phyloP scores from a whole-genome alignment of 2,329 filamentous ascomycete genomes.

The Fusarium neocosmosporiellum region DNA sequence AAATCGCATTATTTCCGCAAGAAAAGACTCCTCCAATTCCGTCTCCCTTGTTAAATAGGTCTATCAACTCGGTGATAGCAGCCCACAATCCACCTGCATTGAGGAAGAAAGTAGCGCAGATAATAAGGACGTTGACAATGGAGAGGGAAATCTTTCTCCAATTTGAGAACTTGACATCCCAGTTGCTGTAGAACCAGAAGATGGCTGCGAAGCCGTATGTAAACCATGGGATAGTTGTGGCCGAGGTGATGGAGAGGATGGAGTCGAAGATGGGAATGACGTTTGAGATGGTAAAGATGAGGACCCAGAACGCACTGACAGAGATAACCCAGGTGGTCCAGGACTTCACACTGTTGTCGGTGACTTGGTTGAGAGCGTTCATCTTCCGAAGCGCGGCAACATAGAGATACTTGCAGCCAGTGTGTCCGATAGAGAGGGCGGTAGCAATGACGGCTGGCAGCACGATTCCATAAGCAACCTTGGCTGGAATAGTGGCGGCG shows the following conservation, averaged over 20 bases:
- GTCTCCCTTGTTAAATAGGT: constrained; percentile 28
- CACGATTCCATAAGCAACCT: constrained; percentile 43
- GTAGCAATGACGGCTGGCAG: constrained; percentile 41
- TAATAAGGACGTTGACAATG: constrained; percentile 32
- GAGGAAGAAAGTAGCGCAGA: constrained; percentile 35
- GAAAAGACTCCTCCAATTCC: constrained; percentile 36
- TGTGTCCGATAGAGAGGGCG: constrained; percentile 40
- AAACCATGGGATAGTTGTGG: constrained; percentile 43
- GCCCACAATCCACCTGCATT: constrained; percentile 42
- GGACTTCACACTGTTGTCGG: constrained; percentile 35
- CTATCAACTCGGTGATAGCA: constrained; percentile 36
- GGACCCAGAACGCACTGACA: constrained; percentile 37
- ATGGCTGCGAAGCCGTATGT: constrained; percentile 39
- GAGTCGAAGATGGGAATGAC: constrained; percentile 46
- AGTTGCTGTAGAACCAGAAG: constrained; percentile 43
- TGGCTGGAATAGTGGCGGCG: constrained; percentile 34
- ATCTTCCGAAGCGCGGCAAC: constrained; percentile 32
- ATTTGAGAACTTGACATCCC: constrained; percentile 18
- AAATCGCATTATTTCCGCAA: constrained; percentile 36
- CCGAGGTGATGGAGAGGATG: constrained; percentile 41
- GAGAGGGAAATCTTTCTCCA: constrained; percentile 38
- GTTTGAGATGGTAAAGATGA: constrained; percentile 42
- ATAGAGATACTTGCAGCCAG: constrained; percentile 43
- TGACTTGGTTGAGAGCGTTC: constrained; percentile 32
- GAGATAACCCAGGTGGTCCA: constrained; percentile 44